Conservation (phyloP, 2,329 filamentous ascomycete genomes). For the Pestalotiopsis fici region DNA sequence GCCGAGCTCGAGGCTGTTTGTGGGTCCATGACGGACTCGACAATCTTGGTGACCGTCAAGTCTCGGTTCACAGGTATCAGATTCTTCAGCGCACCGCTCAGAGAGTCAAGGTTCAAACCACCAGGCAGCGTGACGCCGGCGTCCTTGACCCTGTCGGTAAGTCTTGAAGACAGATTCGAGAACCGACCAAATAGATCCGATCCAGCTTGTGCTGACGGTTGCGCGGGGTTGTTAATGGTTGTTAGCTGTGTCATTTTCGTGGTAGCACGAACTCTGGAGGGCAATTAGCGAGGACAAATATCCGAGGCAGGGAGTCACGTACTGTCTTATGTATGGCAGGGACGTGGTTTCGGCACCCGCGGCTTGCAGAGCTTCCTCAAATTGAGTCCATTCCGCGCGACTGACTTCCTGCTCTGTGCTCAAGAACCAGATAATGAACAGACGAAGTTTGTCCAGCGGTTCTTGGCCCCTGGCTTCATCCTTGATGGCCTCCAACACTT, state of each 20-base stretch:
- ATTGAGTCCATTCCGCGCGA: constrained; percentile 79
- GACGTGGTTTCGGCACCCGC: constrained; percentile 76
- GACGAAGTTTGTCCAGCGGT: constrained; percentile 82
- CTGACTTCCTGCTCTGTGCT: constrained; percentile 89
- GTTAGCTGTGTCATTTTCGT: constrained; percentile 99
- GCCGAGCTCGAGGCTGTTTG: constrained; percentile 85
- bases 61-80: constrained; percentile 96
- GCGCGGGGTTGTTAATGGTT: constrained; percentile 75
- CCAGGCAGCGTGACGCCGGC: constrained; percentile 73
- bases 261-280: constrained; percentile 76
- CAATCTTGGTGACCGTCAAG: constrained; percentile 95
- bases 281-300: constrained; percentile 21
- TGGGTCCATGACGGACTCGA: constrained; percentile 97
- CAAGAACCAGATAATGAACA: constrained; percentile 97
- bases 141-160: constrained; percentile 93
- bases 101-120: constrained; percentile 83
- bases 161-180: constrained; percentile 84
- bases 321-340: constrained; percentile 85
- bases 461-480: constrained; percentile 81
- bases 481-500: constrained; percentile 85
- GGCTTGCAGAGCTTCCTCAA: constrained; percentile 78
- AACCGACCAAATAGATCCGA: constrained; percentile 92
- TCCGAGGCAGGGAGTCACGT: constrained; percentile 33
- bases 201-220: constrained; percentile 59
- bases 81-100: constrained; percentile 96